Evolutionary conservation across 1,139 yeast species (phyloP), one percentile per base, ranked within the genome.

Genomic region (Candida pseudoviswanathii): DNA sequence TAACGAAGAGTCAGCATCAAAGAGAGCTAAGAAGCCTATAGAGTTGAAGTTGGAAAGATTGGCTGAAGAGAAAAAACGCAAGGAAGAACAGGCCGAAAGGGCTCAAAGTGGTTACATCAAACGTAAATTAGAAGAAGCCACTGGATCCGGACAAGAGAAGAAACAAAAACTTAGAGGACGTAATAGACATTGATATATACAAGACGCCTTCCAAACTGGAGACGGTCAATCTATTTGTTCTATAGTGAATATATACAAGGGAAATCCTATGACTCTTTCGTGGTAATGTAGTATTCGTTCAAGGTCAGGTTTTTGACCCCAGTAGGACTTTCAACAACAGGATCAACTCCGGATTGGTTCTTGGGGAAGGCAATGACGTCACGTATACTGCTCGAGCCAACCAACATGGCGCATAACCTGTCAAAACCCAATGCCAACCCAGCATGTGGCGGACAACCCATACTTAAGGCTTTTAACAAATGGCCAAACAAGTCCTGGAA

Each of bases 381-480:
- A 58, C 97, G 73, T 40, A 94, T 91, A 55, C 89, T 87, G 4
- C 75, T 62, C 30, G 86, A 78, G 1, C 91, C 95, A 24, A 86
- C 71, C 36, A 94, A 65, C 92, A 94, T 90, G 1, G 99, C 96
- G 61, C 96, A 85, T 74, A 94, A 74, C 54, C 99, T 75, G 66
- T 94, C 99, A 58, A 94, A 89, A 0, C 99, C 99, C 48, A 94
- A 75, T 0, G 99, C 99, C 46, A 94, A 75, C 0, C 99, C 99
- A 2, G 98, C 97, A 70, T 94, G 99, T 0, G 99, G 99, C 0
- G 99, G 99, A 62, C 98, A 91, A 1, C 99, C 99, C 71, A 89
- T 84, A 41, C 82, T 81, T 52, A 94, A 80, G 0, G 97, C 97
- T 43, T 77, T 75, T 32, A 95, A 72, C 44, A 94, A 74, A 66